These are phyloP conservation scores for Paracorniculantispora psalliotae DNA, from an alignment of 2,329 filamentous ascomycete genomes.

Conservation along the genomic window DNA sequence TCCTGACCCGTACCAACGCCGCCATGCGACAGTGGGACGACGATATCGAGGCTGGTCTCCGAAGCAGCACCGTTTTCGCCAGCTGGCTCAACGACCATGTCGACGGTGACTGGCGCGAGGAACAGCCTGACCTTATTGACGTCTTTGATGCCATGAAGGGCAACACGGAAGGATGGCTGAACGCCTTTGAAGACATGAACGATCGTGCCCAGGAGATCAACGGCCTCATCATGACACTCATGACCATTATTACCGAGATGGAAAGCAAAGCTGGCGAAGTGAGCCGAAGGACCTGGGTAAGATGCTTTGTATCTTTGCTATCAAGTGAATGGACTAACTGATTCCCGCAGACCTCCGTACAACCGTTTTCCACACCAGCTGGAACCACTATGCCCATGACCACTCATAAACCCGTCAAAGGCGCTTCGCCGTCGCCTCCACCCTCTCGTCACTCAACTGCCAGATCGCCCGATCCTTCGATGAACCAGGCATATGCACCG, in stretches of 20 bases:
- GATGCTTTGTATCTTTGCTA: slow-evolving; percentile 23
- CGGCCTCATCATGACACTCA: slow-evolving; percentile 64
- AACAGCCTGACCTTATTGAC: slow-evolving; percentile 59
- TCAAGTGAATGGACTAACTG: background rate
- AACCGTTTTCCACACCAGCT: background rate
- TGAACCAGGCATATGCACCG: background rate
- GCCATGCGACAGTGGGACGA: slow-evolving; percentile 72
- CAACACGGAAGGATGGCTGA: slow-evolving; percentile 86
- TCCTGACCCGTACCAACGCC: slow-evolving; percentile 71
- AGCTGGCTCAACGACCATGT: slow-evolving; percentile 67
- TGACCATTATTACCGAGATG: slow-evolving; percentile 77
- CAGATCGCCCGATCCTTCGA: background rate
- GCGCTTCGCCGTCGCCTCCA: slow-evolving; percentile 6
- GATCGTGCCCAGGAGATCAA: slow-evolving; percentile 67
- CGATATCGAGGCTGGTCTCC: slow-evolving; percentile 73
- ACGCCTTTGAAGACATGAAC: slow-evolving; percentile 72
- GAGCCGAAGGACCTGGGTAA: slow-evolving; percentile 70
- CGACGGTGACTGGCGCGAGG: slow-evolving; percentile 54
- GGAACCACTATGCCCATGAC: background rate
- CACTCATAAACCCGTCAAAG: background rate
- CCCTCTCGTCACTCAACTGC: slow-evolving; percentile 7
- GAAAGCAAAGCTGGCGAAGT: slow-evolving; percentile 78
- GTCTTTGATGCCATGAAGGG: slow-evolving; percentile 88
- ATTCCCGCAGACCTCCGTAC: slow-evolving; percentile 5
- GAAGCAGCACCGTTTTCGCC: slow-evolving; percentile 70